Percentiles rank a stretch among this genome's conserved stretches.
phyloP scores from a whole-genome alignment of 352 stramenopile species.

The Thalassiosira livingstoniorum region DNA sequence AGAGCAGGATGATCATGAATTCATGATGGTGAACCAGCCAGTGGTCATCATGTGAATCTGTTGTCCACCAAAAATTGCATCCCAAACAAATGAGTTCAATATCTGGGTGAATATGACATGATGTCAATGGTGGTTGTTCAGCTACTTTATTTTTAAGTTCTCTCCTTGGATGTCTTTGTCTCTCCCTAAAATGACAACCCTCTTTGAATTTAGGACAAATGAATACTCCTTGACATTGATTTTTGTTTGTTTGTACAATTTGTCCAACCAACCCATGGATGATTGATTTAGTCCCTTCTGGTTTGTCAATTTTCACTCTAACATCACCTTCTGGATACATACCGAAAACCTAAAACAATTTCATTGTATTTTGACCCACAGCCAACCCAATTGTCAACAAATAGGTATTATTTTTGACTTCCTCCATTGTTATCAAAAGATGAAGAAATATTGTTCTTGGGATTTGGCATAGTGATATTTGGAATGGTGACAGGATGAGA shows the following conservation, averaged over 20 bases:
- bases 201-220: neutral
- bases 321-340: neutral
- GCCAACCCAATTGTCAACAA: neutral
- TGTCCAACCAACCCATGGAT: neutral
- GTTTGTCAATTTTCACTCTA: neutral
- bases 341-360: neutral
- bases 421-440: too few relatives aligned
- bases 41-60: neutral
- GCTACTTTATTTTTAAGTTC: neutral
- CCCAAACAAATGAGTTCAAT: neutral
- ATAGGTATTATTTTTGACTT: too few relatives aligned
- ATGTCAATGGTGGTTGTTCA: neutral
- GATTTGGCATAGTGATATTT: too few relatives aligned
- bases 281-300: neutral
- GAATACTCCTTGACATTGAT: neutral
- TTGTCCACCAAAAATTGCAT: neutral
- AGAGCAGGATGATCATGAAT: neutral
- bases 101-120: neutral
- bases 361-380: neutral
- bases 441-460: too few relatives aligned
- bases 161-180: neutral
- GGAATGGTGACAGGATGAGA: too few relatives aligned
- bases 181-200: neutral
- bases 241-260: neutral
- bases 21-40: neutral